Conservation (phyloP, 2,329 filamentous ascomycete species). For the Calonectria hongkongensis region DNA sequence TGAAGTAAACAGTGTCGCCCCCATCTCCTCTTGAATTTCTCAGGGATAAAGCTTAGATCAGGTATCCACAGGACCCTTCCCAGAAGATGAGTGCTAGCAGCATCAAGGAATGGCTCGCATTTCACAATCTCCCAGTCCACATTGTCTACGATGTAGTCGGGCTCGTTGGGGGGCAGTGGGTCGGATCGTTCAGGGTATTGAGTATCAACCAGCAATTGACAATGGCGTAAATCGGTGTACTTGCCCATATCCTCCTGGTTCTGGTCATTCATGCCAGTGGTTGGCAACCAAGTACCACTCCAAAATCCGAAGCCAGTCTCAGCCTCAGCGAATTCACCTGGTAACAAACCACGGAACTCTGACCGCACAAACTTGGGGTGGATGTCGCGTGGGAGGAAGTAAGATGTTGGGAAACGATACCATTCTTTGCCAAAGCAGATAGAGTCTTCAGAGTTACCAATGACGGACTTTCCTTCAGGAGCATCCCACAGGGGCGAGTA, state of each 20-base stretch:
- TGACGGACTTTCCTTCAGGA: conserved; percentile 65
- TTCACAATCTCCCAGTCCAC: conserved; percentile 85
- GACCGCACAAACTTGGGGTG: conserved; percentile 93
- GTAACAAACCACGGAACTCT: conserved; percentile 91
- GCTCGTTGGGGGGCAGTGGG: conserved; percentile 80
- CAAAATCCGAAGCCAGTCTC: conserved; percentile 81
- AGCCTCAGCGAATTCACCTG: conserved; percentile 91
- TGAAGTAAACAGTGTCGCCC: conserved; percentile 90
- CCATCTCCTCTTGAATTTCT: conserved; percentile 84
- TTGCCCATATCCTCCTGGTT: conserved; percentile 92
- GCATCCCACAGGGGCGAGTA: conserved; percentile 80
- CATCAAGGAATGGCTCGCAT: conserved; percentile 89
- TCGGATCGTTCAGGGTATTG: conserved; percentile 78
- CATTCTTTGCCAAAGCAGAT: conserved; percentile 97
- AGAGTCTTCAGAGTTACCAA: conserved; percentile 77
- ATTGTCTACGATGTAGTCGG: conserved; percentile 84
- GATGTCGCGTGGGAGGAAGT: conserved; percentile 89
- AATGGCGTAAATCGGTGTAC: conserved; percentile 86
- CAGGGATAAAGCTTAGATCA: conserved; percentile 80
- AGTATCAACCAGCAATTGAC: conserved; percentile 91
- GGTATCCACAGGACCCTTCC: conserved; percentile 90
- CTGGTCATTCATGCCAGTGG: conserved; percentile 91
- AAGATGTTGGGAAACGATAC: conserved; percentile 97
- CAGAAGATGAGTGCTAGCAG: conserved; percentile 81
- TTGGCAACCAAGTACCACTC: conserved; percentile 88